A percentile compares a stretch with the other conserved stretches of the same genome.
Evolutionary conservation across 2,329 filamentous ascomycete species (phyloP).

Genomic region (Paradendryphiella salina): DNA sequence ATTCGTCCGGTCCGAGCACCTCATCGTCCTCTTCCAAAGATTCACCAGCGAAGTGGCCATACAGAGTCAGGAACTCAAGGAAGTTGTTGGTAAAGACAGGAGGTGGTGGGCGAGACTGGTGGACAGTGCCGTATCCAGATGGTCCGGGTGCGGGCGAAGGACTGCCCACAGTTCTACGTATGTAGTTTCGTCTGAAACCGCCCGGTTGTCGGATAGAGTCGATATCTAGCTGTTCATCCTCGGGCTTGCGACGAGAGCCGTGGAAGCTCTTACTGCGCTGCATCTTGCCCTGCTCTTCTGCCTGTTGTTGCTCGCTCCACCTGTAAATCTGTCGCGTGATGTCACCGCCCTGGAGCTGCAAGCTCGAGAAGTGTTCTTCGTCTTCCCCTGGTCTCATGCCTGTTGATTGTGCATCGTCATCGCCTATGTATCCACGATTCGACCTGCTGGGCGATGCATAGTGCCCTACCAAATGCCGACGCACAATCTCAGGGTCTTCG

Average conservation of each 20-base stretch:
- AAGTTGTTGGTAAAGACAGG: slow-evolving; percentile 79
- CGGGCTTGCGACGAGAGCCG: slow-evolving; percentile 73
- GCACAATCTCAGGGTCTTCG: slow-evolving; percentile 90
- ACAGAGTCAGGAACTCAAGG: slow-evolving; percentile 91
- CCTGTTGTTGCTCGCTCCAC: slow-evolving; percentile 88
- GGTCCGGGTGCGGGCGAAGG: slow-evolving; percentile 56
- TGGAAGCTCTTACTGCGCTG: slow-evolving; percentile 89
- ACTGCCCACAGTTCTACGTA: slow-evolving; percentile 74
- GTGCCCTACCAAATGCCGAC: slow-evolving; percentile 74
- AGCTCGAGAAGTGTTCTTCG: slow-evolving; percentile 84
- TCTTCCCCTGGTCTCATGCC: slow-evolving; percentile 51
- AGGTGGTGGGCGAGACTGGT: slow-evolving; percentile 29
- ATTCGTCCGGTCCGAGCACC: slow-evolving; percentile 81
- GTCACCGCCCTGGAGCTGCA: slow-evolving; percentile 91
- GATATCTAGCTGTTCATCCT: slow-evolving; percentile 81
- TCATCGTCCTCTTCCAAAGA: slow-evolving; percentile 97
- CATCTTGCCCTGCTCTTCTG: slow-evolving; percentile 63
- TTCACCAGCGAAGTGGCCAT: slow-evolving; percentile 96
- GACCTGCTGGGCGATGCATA: slow-evolving; percentile 46
- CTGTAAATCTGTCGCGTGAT: slow-evolving; percentile 94
- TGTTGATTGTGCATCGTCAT: slow-evolving; percentile 32
- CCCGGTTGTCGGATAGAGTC: slow-evolving; percentile 90
- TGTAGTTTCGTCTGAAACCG: slow-evolving; percentile 87
- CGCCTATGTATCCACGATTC: slow-evolving; percentile 29
- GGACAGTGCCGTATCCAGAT: slow-evolving; percentile 48